Conservation (phyloP, 495 filamentous ascomycete genomes). For the Letharia lupina region DNA sequence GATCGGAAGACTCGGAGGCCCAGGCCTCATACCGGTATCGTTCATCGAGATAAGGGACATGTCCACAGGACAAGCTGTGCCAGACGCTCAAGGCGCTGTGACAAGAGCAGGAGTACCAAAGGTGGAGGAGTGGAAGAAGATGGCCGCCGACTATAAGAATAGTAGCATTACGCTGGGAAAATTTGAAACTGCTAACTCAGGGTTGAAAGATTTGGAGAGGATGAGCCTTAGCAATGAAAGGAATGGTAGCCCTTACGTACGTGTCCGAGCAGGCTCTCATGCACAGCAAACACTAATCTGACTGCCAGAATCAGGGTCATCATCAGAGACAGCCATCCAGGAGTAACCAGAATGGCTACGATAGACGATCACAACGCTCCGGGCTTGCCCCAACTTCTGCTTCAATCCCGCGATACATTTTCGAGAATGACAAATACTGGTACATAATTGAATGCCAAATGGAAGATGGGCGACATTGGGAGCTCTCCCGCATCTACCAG, state of each 20-base stretch:
- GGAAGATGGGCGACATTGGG: slow-evolving; percentile 88
- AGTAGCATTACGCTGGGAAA: slow-evolving; percentile 94
- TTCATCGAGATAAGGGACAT: slow-evolving; percentile 97
- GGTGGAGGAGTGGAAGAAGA: slow-evolving; percentile 99
- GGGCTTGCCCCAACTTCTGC: slow-evolving; percentile 60
- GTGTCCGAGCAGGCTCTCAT: slow-evolving; percentile 25
- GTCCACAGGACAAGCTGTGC: slow-evolving; percentile 71
- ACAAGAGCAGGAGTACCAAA: slow-evolving; percentile 86
- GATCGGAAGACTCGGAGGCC: slow-evolving; percentile 87
- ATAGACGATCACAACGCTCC: slow-evolving; percentile 30
- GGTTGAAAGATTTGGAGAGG: slow-evolving; percentile 67
- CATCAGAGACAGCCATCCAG: slow-evolving; percentile 44
- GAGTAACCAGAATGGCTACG: slow-evolving; percentile 28
- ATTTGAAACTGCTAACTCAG: slow-evolving; percentile 53
- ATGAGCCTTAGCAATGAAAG: slow-evolving; percentile 57
- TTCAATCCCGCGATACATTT: slow-evolving; percentile 86
- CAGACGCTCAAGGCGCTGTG: slow-evolving; percentile 80
- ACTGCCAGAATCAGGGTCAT: slow-evolving; percentile 23
- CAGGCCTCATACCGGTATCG: slow-evolving; percentile 90
- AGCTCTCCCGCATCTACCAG: slow-evolving; percentile 86
- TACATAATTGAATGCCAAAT: slow-evolving; percentile 90
- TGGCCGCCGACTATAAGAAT: slow-evolving; percentile 98
- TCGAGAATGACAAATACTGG: slow-evolving; percentile 97
- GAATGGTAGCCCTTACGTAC: slow-evolving; percentile 39
- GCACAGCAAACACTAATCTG: slow-evolving; percentile 2